Percentiles rank a stretch among this genome's conserved stretches.
These are phyloP conservation scores for Millerago galiae DNA, from an alignment of 805 yeast genomes.

Conservation along the genomic window DNA sequence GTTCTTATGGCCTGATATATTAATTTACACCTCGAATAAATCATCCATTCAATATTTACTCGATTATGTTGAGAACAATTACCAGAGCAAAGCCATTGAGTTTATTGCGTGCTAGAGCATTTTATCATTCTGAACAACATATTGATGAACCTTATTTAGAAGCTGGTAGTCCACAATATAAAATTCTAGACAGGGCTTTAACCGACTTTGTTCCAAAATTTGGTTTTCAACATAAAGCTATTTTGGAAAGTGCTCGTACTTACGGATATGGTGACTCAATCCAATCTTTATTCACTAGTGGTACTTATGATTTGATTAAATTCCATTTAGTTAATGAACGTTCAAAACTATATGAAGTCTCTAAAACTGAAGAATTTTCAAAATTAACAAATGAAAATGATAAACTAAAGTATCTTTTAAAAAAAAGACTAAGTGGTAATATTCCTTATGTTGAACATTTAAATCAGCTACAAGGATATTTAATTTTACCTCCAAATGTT, in stretches of 20 bases:
- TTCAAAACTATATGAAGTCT: conserved; percentile 31
- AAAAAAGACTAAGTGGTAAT: conserved; percentile 43
- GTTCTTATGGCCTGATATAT: neutral
- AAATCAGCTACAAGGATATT: conserved; percentile 41
- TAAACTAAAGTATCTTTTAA: conserved; percentile 38
- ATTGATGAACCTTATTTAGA: conserved; percentile 16
- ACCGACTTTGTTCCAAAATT: conserved; percentile 36
- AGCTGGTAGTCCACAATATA: conserved; percentile 31
- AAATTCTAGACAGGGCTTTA: conserved; percentile 34
- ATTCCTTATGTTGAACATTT: conserved; percentile 29
- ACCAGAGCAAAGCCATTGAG: neutral
- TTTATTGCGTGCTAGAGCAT: neutral
- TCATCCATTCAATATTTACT: neutral
- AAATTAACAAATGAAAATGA: conserved; percentile 31
- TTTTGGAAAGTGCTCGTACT: conserved; percentile 42
- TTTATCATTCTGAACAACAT: conserved; percentile 27
- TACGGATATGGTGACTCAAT: conserved; percentile 47
- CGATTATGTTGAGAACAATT: neutral
- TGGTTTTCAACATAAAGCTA: conserved; percentile 46
- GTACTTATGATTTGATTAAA: conserved; percentile 47
- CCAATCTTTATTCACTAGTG: conserved; percentile 35
- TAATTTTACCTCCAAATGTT: conserved; percentile 61
- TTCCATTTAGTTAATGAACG: conserved; percentile 49
- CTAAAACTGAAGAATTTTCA: conserved; percentile 25
- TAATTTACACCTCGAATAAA: neutral